A percentile compares a stretch with the other conserved stretches of the same genome.
These are phyloP conservation scores for Tilletia indica DNA, from an alignment of 1,284 basidiomycete genomes.

Conservation along the genomic window DNA sequence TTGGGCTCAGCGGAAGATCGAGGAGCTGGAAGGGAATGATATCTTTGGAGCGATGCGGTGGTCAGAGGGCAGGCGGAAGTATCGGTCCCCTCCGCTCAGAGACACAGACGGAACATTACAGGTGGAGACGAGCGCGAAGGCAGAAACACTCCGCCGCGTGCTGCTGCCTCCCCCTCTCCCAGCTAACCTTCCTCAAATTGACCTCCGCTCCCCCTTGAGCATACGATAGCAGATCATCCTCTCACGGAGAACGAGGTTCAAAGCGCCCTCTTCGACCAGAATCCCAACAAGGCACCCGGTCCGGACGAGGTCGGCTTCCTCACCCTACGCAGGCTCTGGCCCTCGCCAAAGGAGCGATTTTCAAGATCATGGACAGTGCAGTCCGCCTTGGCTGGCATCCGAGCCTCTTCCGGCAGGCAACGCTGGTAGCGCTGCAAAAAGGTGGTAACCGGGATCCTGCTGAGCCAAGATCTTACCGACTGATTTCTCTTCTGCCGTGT, in stretches of 20 bases:
- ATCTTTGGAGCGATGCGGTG: background rate
- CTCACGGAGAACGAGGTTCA: background rate
- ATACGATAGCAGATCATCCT: background rate
- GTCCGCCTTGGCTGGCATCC: background rate
- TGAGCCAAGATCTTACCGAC: background rate
- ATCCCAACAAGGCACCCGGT: no score
- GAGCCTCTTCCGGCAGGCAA: background rate
- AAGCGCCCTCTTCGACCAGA: background rate
- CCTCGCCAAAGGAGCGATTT: background rate
- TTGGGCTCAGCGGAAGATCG: background rate
- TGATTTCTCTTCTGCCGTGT: background rate
- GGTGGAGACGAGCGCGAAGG: background rate
- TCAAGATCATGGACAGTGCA: background rate
- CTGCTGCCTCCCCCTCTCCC: background rate
- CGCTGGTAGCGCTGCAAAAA: background rate
- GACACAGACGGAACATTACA: background rate
- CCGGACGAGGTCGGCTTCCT: no score
- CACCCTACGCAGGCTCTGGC: no score
- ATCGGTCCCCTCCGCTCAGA: background rate
- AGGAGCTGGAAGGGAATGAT: background rate
- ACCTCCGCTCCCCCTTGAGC: background rate
- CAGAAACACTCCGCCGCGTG: background rate
- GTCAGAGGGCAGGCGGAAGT: background rate
- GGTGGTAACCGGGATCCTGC: slow-evolving; percentile 1
- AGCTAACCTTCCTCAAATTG: no score